phyloP scores from a whole-genome alignment of 768 basidiomycete species.

The Termitomyces sp. region DNA sequence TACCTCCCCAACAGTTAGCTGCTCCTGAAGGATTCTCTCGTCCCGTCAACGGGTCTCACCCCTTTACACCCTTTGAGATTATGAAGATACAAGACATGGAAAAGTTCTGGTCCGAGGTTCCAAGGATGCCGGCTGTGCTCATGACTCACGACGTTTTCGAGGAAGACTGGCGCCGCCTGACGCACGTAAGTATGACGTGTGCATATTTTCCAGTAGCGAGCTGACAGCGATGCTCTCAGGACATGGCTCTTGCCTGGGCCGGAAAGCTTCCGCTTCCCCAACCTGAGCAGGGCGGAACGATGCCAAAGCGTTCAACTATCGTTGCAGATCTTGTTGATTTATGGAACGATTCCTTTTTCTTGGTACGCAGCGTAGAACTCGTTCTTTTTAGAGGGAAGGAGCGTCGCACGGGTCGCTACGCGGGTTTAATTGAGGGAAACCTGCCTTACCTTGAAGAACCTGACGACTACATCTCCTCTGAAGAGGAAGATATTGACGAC shows the following conservation, averaged over 20 bases:
- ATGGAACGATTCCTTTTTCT: constrained; percentile 78
- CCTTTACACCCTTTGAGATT: constrained; percentile 64
- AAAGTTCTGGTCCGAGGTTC: constrained; percentile 56
- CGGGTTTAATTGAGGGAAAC: constrained; percentile 49
- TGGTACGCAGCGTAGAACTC: constrained; percentile 68
- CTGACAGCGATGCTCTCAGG: constrained; percentile 33
- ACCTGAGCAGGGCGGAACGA: constrained; percentile 36
- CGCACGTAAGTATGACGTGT: constrained; percentile 46
- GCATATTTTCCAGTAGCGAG: neutral
- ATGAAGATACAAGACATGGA: constrained; percentile 79
- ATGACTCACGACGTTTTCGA: constrained; percentile 71
- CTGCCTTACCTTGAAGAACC: constrained; percentile 43
- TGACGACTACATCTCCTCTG: constrained; percentile 35
- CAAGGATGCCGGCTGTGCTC: constrained; percentile 69
- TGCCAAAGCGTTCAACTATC: constrained; percentile 53
- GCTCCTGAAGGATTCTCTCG: constrained; percentile 73
- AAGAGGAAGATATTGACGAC: constrained; percentile 25
- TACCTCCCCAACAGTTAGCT: constrained; percentile 36
- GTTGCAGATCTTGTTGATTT: constrained; percentile 69
- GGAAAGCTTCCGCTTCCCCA: constrained; percentile 66
- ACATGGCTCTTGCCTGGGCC: constrained; percentile 69
- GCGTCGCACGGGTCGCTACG: constrained; percentile 61
- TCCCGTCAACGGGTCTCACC: constrained; percentile 58
- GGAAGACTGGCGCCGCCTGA: constrained; percentile 77
- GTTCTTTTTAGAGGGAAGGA: constrained; percentile 78